A percentile compares a stretch with the other conserved stretches of the same genome.
Evolutionary conservation across 208 protist genomes (phyloP).

Genomic region (Leishmania lainsoni): DNA sequence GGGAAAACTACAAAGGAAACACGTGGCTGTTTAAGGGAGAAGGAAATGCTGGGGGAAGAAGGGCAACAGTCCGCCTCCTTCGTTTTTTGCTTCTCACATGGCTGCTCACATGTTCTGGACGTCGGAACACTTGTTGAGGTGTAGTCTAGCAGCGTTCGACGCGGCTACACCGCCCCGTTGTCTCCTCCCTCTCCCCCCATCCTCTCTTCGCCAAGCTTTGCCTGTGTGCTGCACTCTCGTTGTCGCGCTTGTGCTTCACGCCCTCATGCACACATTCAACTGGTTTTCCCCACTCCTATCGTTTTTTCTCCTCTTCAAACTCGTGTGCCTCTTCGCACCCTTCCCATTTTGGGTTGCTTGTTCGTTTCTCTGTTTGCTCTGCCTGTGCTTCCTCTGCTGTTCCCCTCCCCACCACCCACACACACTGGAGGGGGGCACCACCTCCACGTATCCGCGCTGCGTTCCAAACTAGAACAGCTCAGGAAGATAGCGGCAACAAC

Average conservation of each 20-base stretch:
- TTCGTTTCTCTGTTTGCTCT: conserved; percentile 23
- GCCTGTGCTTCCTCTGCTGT: not conserved
- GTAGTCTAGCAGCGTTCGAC: conserved; percentile 39
- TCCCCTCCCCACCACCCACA: not conserved
- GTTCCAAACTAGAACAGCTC: too few relatives aligned
- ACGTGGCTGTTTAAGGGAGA: too few relatives aligned
- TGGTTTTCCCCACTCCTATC: not conserved
- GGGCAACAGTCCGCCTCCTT: not conserved
- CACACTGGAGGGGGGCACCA: not conserved
- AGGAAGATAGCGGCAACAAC: too few relatives aligned
- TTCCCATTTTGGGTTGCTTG: not conserved
- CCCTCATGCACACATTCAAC: not conserved
- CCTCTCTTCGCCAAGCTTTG: not conserved
- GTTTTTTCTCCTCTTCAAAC: conserved; percentile 1
- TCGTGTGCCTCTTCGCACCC: not conserved
- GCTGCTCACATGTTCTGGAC: not conserved
- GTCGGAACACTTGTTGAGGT: not conserved
- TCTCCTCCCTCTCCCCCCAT: not conserved
- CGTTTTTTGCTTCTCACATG: not conserved
- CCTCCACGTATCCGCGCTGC: not conserved
- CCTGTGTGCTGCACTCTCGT: not conserved
- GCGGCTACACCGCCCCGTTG: conserved; percentile 47
- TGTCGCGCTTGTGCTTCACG: not conserved
- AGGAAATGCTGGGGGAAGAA: not conserved
- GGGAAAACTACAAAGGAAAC: not conserved